Conservation (phyloP, 2,329 filamentous ascomycete genomes). For the Lachnellula arida region DNA sequence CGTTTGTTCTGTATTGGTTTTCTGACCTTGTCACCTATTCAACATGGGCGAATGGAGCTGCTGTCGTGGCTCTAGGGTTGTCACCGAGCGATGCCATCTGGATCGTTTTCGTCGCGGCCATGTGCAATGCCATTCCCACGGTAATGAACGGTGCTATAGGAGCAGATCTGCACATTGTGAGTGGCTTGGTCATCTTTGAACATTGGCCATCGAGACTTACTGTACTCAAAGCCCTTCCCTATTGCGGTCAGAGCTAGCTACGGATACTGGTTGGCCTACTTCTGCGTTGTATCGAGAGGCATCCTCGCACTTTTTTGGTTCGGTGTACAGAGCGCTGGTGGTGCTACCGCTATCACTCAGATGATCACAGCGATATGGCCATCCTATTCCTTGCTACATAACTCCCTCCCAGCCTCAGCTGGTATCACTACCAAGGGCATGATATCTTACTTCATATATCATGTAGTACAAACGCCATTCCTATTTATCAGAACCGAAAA, state of each 20-base stretch:
- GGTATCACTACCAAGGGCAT: constrained; percentile 52
- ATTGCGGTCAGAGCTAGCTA: constrained; percentile 11
- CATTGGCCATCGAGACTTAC: no score
- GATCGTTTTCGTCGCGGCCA: constrained; percentile 50
- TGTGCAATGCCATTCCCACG: constrained; percentile 51
- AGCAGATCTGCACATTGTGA: constrained; percentile 15
- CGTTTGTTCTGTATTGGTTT: constrained; percentile 19
- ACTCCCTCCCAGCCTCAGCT: constrained; percentile 41
- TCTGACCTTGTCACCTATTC: constrained; percentile 17
- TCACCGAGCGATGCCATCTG: constrained; percentile 13
- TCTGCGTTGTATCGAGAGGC: constrained; percentile 12
- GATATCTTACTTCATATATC: constrained; percentile 45
- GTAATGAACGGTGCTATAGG: constrained; percentile 42
- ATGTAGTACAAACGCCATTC: constrained; percentile 26
- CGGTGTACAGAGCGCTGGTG: constrained; percentile 10
- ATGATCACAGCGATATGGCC: constrained; percentile 47
- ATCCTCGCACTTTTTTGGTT: constrained; percentile 16
- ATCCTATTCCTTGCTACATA: constrained; percentile 41
- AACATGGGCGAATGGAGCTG: constrained; percentile 16
- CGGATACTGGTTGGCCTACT: constrained; percentile 11
- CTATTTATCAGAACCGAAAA: constrained; percentile 43
- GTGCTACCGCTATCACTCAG: constrained; percentile 28
- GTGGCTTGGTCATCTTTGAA: not conserved
- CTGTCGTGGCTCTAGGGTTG: constrained; percentile 11
- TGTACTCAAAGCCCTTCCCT: constrained; percentile 6